Percentiles rank a stretch among this genome's conserved stretches.
These are phyloP conservation scores for Anthostomella pinea DNA, from an alignment of 2,329 filamentous ascomycete genomes.

Conservation along the genomic window DNA sequence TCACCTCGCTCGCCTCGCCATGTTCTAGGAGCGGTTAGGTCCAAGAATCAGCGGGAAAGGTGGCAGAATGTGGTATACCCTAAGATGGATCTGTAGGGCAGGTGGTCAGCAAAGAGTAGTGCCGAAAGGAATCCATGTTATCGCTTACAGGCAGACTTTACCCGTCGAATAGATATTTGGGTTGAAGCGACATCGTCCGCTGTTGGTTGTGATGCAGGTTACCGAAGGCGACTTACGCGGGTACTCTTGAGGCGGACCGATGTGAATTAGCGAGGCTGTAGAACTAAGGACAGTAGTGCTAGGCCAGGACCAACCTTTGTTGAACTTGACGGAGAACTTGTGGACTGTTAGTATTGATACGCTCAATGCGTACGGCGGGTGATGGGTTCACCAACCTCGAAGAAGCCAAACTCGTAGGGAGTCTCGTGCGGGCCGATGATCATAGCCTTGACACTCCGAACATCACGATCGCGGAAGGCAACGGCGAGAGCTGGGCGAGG, in stretches of 20 bases:
- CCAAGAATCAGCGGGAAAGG: constrained; percentile 5
- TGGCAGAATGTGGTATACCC: constrained; percentile 53
- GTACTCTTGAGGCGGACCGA: constrained; percentile 63
- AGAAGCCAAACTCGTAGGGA: constrained; percentile 96
- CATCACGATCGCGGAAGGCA: constrained; percentile 81
- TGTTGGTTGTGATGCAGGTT: constrained; percentile 78
- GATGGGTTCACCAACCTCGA: constrained; percentile 64
- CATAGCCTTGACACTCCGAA: constrained; percentile 81
- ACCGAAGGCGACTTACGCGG: constrained; percentile 64
- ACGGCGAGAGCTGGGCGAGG: constrained; percentile 70
- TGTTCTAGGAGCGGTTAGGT: constrained; percentile 55
- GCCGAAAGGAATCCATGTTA: constrained; percentile 17
- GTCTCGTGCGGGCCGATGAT: constrained; percentile 93
- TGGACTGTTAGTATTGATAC: constrained; percentile 26
- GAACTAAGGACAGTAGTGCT: not conserved
- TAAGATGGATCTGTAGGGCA: constrained; percentile 66
- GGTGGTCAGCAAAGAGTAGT: constrained; percentile 6
- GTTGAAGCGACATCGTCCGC: constrained; percentile 86
- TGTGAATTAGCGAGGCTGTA: constrained; percentile 6
- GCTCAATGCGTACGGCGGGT: not conserved
- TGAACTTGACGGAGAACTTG: constrained; percentile 75
- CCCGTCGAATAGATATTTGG: constrained; percentile 93
- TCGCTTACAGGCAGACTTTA: constrained; percentile 86
- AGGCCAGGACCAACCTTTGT: constrained; percentile 56
- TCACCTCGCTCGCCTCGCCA: constrained; percentile 90